Evolutionary conservation across 169 alveolate genomes (phyloP).

Genomic region (Plasmodium reichenowi): DNA sequence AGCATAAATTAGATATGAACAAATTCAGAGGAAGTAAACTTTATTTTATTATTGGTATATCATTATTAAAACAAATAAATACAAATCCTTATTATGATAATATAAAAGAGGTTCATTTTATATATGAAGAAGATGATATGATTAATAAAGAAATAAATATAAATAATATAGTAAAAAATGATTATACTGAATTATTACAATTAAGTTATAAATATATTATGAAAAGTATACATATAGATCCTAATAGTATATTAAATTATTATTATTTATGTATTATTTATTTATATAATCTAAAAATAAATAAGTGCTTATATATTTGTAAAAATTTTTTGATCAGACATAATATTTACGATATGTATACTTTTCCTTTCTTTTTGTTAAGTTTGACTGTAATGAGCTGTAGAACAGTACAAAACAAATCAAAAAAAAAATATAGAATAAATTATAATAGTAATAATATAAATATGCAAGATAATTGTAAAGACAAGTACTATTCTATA

Average conservation of each 20-base stretch:
- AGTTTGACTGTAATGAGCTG: constrained; percentile 35
- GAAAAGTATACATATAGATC: constrained; percentile 50
- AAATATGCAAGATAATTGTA: not conserved
- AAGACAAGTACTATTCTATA: not conserved
- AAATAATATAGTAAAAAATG: constrained; percentile 51
- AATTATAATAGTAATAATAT: not conserved
- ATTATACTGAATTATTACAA: constrained; percentile 33
- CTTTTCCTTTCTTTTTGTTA: constrained; percentile 62
- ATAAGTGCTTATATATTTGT: constrained; percentile 65
- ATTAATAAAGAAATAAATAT: constrained; percentile 56
- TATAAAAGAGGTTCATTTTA: constrained; percentile 39
- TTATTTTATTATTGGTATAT: constrained; percentile 48
- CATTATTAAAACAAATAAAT: constrained; percentile 61
- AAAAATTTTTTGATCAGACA: constrained; percentile 45
- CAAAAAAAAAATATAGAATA: not conserved
- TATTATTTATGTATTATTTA: constrained; percentile 62
- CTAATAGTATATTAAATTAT: constrained; percentile 43
- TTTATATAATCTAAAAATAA: constrained; percentile 48
- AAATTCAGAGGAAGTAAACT: constrained; percentile 63
- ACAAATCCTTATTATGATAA: constrained; percentile 54
- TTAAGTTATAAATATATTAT: constrained; percentile 60
- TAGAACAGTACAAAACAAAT: not conserved
- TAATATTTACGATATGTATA: constrained; percentile 22
- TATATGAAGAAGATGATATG: constrained; percentile 65
- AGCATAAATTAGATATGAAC: constrained; percentile 31